phyloP scores from a whole-genome alignment of 352 stramenopile genomes.

The Phytophthora nicotianae region DNA sequence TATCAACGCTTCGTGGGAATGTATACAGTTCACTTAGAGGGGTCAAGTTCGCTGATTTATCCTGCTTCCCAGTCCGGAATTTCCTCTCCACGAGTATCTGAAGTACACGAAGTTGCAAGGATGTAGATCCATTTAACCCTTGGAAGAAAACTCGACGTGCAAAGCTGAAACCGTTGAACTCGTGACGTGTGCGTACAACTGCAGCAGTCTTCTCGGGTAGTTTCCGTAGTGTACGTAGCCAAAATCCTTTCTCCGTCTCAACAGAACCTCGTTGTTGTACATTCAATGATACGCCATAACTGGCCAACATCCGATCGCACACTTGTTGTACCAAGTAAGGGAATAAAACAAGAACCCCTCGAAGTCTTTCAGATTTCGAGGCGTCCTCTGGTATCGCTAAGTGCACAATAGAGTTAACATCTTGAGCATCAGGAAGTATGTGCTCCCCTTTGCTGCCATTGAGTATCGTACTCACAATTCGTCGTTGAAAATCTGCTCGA shows the following conservation, averaged over 20 bases:
- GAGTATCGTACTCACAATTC: slow-evolving; percentile 19
- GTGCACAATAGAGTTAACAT: slow-evolving; percentile 3
- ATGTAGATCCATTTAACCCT: slow-evolving; percentile 10
- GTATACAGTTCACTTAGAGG: slow-evolving; percentile 20
- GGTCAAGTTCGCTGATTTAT: neutral
- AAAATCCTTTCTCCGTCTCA: slow-evolving; percentile 13
- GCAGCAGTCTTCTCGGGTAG: slow-evolving; percentile 31
- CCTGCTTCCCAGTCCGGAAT: slow-evolving; percentile 11
- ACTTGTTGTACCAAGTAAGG: slow-evolving; percentile 28
- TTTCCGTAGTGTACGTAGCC: slow-evolving; percentile 22
- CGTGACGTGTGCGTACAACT: slow-evolving; percentile 24
- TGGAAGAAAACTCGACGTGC: slow-evolving; percentile 39
- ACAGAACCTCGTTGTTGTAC: slow-evolving; percentile 13
- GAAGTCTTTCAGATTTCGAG: slow-evolving; percentile 28
- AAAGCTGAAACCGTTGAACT: slow-evolving; percentile 45
- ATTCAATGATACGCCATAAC: slow-evolving; percentile 25
- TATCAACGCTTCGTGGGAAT: slow-evolving; percentile 13
- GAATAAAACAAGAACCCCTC: slow-evolving; percentile 31
- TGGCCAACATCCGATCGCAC: slow-evolving; percentile 38
- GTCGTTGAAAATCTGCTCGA: slow-evolving; percentile 20
- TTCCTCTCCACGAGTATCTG: slow-evolving; percentile 15
- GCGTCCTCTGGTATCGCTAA: slow-evolving; percentile 3
- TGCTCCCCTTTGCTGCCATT: slow-evolving; percentile 15
- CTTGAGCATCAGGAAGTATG: neutral
- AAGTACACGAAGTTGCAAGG: slow-evolving; percentile 27